Evolutionary conservation across 306 rosid species (phyloP).

Genomic region (Rosa lucieae): DNA sequence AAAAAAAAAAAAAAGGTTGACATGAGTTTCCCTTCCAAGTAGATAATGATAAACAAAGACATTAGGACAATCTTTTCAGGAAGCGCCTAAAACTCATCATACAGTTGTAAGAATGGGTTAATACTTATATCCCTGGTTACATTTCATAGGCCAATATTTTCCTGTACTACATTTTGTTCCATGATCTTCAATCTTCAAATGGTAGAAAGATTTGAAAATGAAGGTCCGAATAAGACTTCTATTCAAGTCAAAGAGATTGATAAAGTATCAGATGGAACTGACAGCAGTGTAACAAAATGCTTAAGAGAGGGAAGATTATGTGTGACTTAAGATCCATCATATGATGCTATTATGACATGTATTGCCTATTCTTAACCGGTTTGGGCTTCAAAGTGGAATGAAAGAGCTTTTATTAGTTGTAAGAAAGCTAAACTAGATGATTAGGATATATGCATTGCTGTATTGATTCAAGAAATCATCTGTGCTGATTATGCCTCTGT

Average conservation of each 20-base stretch:
- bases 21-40: not conserved
- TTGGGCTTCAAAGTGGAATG: slow-evolving; percentile 52
- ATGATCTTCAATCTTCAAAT: not conserved
- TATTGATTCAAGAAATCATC: slow-evolving; percentile 37
- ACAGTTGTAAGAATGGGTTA: not conserved
- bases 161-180: no score
- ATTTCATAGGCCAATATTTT: no score
- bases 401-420: slow-evolving; percentile 35
- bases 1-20: no score
- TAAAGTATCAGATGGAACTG: not conserved
- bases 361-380: slow-evolving; percentile 22
- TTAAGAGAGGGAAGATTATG: not conserved
- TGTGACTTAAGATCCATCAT: not conserved
- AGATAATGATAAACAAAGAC: not conserved
- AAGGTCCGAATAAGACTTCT: not conserved
- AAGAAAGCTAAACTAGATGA: slow-evolving; percentile 30
- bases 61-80: not conserved
- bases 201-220: not conserved
- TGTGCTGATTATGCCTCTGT: slow-evolving; percentile 39
- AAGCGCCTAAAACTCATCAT: not conserved
- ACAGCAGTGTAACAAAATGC: not conserved
- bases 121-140: not conserved
- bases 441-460: slow-evolving; percentile 34
- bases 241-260: not conserved
- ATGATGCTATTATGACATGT: not conserved